These are phyloP conservation scores for Ascochyta koolunga DNA, from an alignment of 2,329 filamentous ascomycete species.

Conservation along the genomic window DNA sequence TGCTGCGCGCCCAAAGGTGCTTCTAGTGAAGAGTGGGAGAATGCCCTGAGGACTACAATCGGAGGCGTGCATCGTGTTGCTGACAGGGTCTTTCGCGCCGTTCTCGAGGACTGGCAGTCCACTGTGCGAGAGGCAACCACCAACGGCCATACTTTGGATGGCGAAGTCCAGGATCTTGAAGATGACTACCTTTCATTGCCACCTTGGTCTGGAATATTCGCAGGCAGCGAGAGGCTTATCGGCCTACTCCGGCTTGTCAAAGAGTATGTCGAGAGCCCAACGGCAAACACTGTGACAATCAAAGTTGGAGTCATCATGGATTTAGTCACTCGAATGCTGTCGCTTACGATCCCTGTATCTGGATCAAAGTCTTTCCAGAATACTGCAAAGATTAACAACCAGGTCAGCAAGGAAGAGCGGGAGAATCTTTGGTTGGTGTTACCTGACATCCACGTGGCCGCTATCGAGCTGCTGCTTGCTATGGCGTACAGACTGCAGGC, in stretches of 20 bases:
- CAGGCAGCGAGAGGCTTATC: conserved; percentile 72
- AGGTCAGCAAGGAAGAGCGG: conserved; percentile 79
- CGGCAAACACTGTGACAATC: conserved; percentile 68
- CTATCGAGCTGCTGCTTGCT: conserved; percentile 66
- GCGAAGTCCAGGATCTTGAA: conserved; percentile 48
- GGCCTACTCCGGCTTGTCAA: conserved; percentile 70
- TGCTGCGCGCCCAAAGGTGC: conserved; percentile 82
- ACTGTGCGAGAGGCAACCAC: conserved; percentile 52
- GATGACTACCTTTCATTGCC: conserved; percentile 61
- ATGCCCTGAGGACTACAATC: conserved; percentile 66
- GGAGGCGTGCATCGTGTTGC: conserved; percentile 71
- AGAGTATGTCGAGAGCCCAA: conserved; percentile 67
- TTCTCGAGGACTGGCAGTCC: conserved; percentile 83
- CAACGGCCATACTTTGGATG: conserved; percentile 38
- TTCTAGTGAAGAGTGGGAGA: conserved; percentile 78
- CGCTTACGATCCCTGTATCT: conserved; percentile 62
- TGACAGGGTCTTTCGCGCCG: conserved; percentile 77
- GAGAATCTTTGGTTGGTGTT: conserved; percentile 77
- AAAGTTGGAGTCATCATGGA: conserved; percentile 73
- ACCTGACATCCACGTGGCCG: conserved; percentile 74
- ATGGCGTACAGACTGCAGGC: conserved; percentile 65
- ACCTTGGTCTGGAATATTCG: conserved; percentile 74
- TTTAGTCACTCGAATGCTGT: conserved; percentile 71
- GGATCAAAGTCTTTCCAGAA: conserved; percentile 48
- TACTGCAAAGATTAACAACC: conserved; percentile 67